Conservation (phyloP, 305 asterid genomes). For the Fraxinus floribunda region DNA sequence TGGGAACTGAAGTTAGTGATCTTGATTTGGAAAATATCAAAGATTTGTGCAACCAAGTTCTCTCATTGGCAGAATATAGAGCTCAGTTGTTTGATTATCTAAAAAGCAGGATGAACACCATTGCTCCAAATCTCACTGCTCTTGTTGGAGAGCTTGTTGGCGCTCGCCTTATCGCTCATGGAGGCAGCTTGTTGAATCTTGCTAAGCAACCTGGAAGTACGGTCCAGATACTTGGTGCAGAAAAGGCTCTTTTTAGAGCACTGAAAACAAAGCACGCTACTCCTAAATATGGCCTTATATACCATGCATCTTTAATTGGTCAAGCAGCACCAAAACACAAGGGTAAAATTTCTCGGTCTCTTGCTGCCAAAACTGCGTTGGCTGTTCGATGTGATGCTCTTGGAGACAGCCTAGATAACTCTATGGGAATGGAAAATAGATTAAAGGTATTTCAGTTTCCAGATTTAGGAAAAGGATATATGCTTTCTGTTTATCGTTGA, state of each 20-base stretch:
- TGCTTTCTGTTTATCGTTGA: neutral
- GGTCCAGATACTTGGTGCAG: constrained; percentile 95
- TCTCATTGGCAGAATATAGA: constrained; percentile 84
- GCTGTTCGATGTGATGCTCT: constrained; percentile 89
- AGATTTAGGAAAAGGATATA: neutral
- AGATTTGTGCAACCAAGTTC: constrained; percentile 87
- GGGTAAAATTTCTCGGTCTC: constrained; percentile 93
- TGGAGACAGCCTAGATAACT: constrained; percentile 60
- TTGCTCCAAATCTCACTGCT: constrained; percentile 95
- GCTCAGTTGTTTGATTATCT: constrained; percentile 84
- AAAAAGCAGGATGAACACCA: constrained; percentile 89
- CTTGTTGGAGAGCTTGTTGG: constrained; percentile 98
- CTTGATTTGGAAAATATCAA: constrained; percentile 85
- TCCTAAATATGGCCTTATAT: constrained; percentile 90
- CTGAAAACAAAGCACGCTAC: constrained; percentile 93
- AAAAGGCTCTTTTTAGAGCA: constrained; percentile 92
- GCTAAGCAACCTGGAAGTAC: constrained; percentile 99
- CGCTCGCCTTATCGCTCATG: constrained; percentile 94
- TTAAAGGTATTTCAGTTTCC: constrained; percentile 55
- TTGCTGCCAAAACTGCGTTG: constrained; percentile 87
- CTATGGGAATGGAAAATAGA: constrained; percentile 37
- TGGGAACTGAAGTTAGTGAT: constrained; percentile 97
- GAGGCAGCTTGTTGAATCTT: constrained; percentile 90
- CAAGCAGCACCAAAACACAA: constrained; percentile 97
- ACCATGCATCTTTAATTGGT: constrained; percentile 92